phyloP scores from a whole-genome alignment of 495 filamentous ascomycete genomes.

The Peziza echinospora region DNA sequence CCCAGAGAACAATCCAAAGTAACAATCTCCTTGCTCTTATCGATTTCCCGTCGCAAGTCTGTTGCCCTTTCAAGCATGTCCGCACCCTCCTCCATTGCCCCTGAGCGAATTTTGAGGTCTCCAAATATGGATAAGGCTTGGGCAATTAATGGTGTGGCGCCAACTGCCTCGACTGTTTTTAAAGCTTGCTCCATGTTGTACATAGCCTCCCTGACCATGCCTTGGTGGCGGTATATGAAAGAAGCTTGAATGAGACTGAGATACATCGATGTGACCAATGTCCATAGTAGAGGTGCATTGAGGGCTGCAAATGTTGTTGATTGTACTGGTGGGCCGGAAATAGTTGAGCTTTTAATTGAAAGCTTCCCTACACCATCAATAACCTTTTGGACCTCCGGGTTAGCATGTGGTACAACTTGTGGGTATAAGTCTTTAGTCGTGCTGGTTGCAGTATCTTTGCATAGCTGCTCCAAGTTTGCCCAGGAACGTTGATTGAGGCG shows the following conservation, averaged over 20 bases:
- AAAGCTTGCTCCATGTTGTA: constrained; percentile 72
- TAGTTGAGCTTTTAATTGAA: background rate
- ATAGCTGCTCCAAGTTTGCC: constrained; percentile 21
- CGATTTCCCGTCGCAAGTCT: constrained; percentile 21
- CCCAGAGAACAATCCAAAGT: constrained; percentile 23
- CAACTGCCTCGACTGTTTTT: constrained; percentile 48
- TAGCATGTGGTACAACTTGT: background rate
- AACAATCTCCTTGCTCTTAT: constrained; percentile 28
- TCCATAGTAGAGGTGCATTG: constrained; percentile 58
- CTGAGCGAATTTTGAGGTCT: constrained; percentile 41
- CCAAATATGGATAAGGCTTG: constrained; percentile 37
- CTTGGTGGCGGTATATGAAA: constrained; percentile 53
- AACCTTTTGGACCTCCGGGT: background rate
- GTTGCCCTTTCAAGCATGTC: constrained; percentile 34
- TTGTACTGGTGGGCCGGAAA: constrained; percentile 6
- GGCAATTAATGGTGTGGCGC: constrained; percentile 36
- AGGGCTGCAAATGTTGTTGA: constrained; percentile 15
- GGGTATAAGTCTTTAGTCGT: constrained; percentile 3
- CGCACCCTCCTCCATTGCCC: constrained; percentile 36
- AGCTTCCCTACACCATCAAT: constrained; percentile 7
- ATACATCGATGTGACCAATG: constrained; percentile 48
- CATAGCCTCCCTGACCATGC: constrained; percentile 72
- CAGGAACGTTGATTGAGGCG: constrained; percentile 18
- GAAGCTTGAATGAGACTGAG: constrained; percentile 48
- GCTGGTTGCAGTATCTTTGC: constrained; percentile 11